A percentile compares a stretch with the other conserved stretches of the same genome.
These are phyloP conservation scores for Microdochium paspali DNA, from an alignment of 2,329 filamentous ascomycete genomes.

Conservation along the genomic window DNA sequence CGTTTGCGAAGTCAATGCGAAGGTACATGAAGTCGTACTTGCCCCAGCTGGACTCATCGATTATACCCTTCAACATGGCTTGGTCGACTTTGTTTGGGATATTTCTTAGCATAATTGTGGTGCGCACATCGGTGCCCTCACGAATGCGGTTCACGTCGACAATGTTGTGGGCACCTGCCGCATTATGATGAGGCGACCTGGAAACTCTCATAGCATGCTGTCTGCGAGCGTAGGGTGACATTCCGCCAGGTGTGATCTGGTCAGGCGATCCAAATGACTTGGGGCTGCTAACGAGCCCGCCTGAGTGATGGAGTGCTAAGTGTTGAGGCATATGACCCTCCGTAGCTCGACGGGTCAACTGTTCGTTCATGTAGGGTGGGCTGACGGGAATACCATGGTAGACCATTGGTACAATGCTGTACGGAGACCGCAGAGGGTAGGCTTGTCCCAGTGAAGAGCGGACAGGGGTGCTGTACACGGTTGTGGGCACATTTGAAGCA, in stretches of 20 bases:
- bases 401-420: constrained; percentile 25
- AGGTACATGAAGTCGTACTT: constrained; percentile 94
- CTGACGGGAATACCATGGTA: constrained; percentile 22
- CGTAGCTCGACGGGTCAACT: constrained; percentile 6
- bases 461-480: constrained; percentile 12
- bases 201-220: constrained; percentile 37
- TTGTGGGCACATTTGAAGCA: constrained; percentile 1
- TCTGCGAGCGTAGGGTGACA: constrained; percentile 31
- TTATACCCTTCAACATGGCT: constrained; percentile 64
- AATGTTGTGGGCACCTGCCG: constrained; percentile 47
- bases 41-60: constrained; percentile 71
- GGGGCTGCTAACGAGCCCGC: not conserved
- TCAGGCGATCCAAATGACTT: constrained; percentile 17
- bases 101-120: constrained; percentile 88
- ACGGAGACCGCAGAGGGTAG: constrained; percentile 13
- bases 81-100: constrained; percentile 86
- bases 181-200: constrained; percentile 35
- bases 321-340: not conserved
- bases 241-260: constrained; percentile 28
- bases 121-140: constrained; percentile 63
- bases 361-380: constrained; percentile 22
- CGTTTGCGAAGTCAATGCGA: constrained; percentile 77
- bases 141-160: constrained; percentile 52
- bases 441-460: constrained; percentile 13
- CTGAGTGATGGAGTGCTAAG: not conserved